A percentile compares a stretch with the other conserved stretches of the same genome.
phyloP scores from a whole-genome alignment of 371 early-diverging fungal genomes.

The Paraphysoderma sedebokerense region DNA sequence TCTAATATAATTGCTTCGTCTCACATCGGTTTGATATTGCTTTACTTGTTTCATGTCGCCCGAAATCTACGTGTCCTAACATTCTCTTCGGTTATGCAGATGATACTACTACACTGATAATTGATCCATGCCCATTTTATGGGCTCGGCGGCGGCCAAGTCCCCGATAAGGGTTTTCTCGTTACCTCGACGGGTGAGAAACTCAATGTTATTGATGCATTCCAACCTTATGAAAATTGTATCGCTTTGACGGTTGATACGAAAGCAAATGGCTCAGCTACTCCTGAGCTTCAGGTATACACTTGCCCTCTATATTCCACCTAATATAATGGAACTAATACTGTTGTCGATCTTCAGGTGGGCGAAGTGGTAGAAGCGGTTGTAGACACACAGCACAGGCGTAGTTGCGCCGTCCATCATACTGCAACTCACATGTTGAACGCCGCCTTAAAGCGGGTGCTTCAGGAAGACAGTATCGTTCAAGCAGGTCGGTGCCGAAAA shows the following conservation, averaged over 20 bases:
- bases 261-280: too few relatives aligned
- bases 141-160: slow-evolving; percentile 58
- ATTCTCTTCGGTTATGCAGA: not conserved
- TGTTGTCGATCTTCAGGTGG: slow-evolving; percentile 4
- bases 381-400: slow-evolving; percentile 33
- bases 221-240: slow-evolving; percentile 33
- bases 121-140: slow-evolving; percentile 58
- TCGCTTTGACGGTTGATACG: slow-evolving; percentile 16
- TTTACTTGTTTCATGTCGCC: too few relatives aligned
- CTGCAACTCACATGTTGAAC: slow-evolving; percentile 59
- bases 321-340: not conserved
- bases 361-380: slow-evolving; percentile 18
- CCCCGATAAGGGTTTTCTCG: slow-evolving; percentile 34
- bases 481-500: slow-evolving; percentile 30
- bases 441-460: slow-evolving; percentile 41
- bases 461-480: slow-evolving; percentile 37
- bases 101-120: slow-evolving; percentile 15
- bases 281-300: too few relatives aligned
- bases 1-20: not conserved
- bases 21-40: too few relatives aligned
- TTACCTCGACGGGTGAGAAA: slow-evolving; percentile 21
- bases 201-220: slow-evolving; percentile 31
- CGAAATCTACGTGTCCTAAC: too few relatives aligned
- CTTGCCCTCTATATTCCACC: too few relatives aligned
- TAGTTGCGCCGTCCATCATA: slow-evolving; percentile 52